phyloP scores from a whole-genome alignment of 2,329 filamentous ascomycete species.

The Diaporthe ilicicola region DNA sequence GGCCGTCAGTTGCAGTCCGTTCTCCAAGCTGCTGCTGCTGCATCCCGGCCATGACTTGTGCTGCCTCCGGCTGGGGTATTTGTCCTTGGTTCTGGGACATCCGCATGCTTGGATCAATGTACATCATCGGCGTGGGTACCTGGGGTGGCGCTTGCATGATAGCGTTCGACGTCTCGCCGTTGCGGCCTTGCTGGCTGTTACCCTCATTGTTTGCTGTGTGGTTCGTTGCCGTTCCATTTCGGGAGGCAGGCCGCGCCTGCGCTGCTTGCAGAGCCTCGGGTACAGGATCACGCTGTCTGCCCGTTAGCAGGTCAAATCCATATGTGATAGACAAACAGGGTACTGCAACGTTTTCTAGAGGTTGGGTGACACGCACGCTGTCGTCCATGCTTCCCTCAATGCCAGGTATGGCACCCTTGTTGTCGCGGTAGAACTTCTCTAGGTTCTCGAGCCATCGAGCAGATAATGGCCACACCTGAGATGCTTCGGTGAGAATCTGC shows the following conservation, averaged over 20 bases:
- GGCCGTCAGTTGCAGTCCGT: constrained; percentile 43
- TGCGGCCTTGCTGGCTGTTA: constrained; percentile 23
- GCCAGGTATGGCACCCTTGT: constrained; percentile 48
- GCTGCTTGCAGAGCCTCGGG: constrained; percentile 40
- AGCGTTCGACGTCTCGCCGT: constrained; percentile 27
- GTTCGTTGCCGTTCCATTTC: constrained; percentile 27
- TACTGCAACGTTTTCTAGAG: constrained; percentile 24
- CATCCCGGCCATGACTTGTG: constrained; percentile 35
- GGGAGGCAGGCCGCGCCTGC: constrained; percentile 9
- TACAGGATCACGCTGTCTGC: constrained; percentile 41
- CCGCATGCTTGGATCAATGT: constrained; percentile 38
- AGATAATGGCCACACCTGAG: constrained; percentile 61
- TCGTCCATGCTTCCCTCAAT: constrained; percentile 61
- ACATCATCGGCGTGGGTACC: constrained; percentile 34
- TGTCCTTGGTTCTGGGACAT: constrained; percentile 31
- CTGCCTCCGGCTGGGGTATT: constrained; percentile 34
- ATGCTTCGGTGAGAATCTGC: constrained; percentile 56
- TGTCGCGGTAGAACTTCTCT: constrained; percentile 55
- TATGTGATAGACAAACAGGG: constrained; percentile 34
- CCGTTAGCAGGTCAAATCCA: constrained; percentile 35
- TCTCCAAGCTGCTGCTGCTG: constrained; percentile 35
- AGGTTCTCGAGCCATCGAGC: constrained; percentile 61
- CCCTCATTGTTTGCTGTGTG: constrained; percentile 14
- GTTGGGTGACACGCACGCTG: constrained; percentile 45
- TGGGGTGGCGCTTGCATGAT: constrained; percentile 36